Evolutionary conservation across 78 protist genomes (phyloP), one percentile per base, ranked within the genome.

Genomic region (Cavenderia fasciculata): DNA sequence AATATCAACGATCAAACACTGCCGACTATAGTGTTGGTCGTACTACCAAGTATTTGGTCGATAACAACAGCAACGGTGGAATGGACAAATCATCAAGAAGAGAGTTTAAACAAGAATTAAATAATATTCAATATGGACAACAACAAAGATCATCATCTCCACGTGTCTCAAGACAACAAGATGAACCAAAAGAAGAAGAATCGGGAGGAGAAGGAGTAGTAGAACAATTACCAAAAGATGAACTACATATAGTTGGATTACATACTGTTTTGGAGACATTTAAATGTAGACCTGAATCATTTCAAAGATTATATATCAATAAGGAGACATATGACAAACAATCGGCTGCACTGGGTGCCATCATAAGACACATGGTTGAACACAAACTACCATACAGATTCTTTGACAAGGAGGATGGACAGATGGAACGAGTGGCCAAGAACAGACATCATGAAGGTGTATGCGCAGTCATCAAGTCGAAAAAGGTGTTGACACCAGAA

Each of bases 401-500:
- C 11, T 44, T 82, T 0, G 8, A 18, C 10, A 34, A 54, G 0
- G 51, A 52, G 4, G 71, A 69, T 4, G 54, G 41, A n/a, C 52
- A 38, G n/a, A 47, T 82, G 38, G 38, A 34, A 40, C 49, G 68
- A n/a, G 21, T 82, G 0, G 5, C 78, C 19, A 41, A 51, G 2
- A 16, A 76, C 31, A 44, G 29, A 5, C 90, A 82, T 43, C 90
- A 82, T 47, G 90, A 72, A 33, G 90, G 90, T 21, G 56, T 82
- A 41, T 36, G 56, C 25, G 31, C 61, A 31, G 52, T 68, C 4
- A 19, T 34, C 11, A 68, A 68, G 25, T 19, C 18, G 27, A 49
- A 14, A 25, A 16, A 68, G 54, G 1, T 38, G 23, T 1, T 56
- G 0, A 23, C 43, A 4, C 11, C 61, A 0, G 43, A 68, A 4